Evolutionary conservation across 805 yeast genomes (phyloP).

Genomic region (Wickerhamomyces strasburgensis): DNA sequence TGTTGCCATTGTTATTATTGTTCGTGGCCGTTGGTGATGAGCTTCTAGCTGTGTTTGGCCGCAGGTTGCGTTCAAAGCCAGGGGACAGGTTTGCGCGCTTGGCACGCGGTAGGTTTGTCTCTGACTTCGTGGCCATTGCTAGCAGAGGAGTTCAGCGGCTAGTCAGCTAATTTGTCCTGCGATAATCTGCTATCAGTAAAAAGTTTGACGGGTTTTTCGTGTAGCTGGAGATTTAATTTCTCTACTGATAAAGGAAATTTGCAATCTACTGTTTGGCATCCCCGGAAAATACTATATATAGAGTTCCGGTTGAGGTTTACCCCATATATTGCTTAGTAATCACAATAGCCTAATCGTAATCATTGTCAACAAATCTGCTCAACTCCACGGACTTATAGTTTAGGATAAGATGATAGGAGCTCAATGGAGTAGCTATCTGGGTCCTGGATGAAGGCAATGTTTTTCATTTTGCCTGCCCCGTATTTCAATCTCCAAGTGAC

Average conservation of each 20-base stretch:
- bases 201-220: too few species aligned
- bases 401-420: conserved; percentile 43
- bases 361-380: not conserved
- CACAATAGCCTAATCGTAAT: too few species aligned
- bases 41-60: not conserved
- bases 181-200: too few species aligned
- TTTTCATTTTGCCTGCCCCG: conserved; percentile 50
- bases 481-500: conserved; percentile 58
- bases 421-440: conserved; percentile 91
- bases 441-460: conserved; percentile 71
- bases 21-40: not conserved
- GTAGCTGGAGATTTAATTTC: too few species aligned
- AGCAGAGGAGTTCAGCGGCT: not conserved
- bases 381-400: conserved; percentile 4
- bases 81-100: not conserved
- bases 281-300: too few species aligned
- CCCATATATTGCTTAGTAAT: too few species aligned
- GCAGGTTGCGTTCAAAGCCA: not conserved
- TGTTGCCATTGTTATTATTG: conserved; percentile 1
- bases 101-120: not conserved
- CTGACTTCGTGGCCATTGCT: not conserved
- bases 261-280: too few species aligned
- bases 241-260: too few species aligned
- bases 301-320: too few species aligned
- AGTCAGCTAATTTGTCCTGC: too few species aligned